A percentile compares a stretch with the other conserved stretches of the same genome.
These are phyloP conservation scores for Rugonectria rugulosa DNA, from an alignment of 2,329 filamentous ascomycete species.

Conservation along the genomic window DNA sequence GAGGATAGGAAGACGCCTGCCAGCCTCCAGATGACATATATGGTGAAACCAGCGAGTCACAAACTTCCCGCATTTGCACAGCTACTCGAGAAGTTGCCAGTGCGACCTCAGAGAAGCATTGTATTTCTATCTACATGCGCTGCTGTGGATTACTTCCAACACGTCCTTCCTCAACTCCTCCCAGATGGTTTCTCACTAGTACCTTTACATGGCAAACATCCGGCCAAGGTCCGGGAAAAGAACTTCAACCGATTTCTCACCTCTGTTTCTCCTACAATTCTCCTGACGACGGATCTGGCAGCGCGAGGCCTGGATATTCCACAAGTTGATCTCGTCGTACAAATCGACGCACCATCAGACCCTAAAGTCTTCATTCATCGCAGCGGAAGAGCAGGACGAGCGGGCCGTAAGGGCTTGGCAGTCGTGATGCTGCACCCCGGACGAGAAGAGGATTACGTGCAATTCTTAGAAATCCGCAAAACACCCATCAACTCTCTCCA, in stretches of 20 bases:
- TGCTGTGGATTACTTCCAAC: conserved; percentile 91
- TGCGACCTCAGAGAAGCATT: conserved; percentile 83
- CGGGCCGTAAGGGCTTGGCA: conserved; percentile 84
- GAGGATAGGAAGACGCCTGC: conserved; percentile 90
- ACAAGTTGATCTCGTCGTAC: conserved; percentile 88
- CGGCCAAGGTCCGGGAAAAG: conserved; percentile 84
- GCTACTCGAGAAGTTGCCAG: conserved; percentile 73
- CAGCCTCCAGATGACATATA: conserved; percentile 90
- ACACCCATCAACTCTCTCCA: conserved; percentile 77
- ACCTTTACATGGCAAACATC: conserved; percentile 90
- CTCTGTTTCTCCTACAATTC: conserved; percentile 76
- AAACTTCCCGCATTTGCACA: conserved; percentile 79
- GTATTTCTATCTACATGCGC: conserved; percentile 94
- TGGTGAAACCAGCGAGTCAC: conserved; percentile 76
- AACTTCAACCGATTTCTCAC: conserved; percentile 85
- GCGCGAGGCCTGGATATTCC: conserved; percentile 92
- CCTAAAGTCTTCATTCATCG: conserved; percentile 96
- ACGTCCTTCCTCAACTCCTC: conserved; percentile 77
- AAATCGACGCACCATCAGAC: conserved; percentile 83
- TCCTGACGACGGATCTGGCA: conserved; percentile 92
- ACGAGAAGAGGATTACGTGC: conserved; percentile 87
- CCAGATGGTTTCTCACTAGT: conserved; percentile 74
- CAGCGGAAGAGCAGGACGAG: conserved; percentile 87
- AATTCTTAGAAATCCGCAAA: conserved; percentile 85
- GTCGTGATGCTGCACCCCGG: conserved; percentile 87